These are phyloP conservation scores for Acidomyces sp. DNA, from an alignment of 495 filamentous ascomycete genomes.

Conservation along the genomic window DNA sequence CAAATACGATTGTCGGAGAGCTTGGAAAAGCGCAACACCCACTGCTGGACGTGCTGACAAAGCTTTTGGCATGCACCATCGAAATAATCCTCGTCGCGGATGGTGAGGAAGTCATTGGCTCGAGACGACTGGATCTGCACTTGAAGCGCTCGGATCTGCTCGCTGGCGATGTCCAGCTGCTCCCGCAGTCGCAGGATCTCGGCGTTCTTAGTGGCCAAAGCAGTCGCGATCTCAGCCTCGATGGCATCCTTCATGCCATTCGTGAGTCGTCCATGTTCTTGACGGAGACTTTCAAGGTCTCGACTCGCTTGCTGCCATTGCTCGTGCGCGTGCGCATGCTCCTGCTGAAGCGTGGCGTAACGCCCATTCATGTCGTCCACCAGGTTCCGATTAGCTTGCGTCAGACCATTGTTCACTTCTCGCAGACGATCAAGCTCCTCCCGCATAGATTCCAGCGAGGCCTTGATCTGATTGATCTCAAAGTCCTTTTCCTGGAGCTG, in stretches of 20 bases:
- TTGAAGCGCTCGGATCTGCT: constrained; percentile 70
- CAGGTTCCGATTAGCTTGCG: constrained; percentile 53
- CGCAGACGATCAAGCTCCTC: constrained; percentile 62
- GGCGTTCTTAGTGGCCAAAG: constrained; percentile 57
- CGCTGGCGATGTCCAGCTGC: constrained; percentile 63
- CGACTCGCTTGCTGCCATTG: constrained; percentile 35
- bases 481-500: constrained; percentile 50
- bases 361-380: constrained; percentile 51
- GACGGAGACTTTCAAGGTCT: constrained; percentile 51
- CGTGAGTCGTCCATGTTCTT: constrained; percentile 45
- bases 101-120: constrained; percentile 51
- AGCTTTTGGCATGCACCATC: constrained; percentile 85
- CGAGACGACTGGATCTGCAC: constrained; percentile 62
- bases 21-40: constrained; percentile 92
- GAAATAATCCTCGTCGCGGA: constrained; percentile 87
- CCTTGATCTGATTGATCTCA: constrained; percentile 68
- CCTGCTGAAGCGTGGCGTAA: constrained; percentile 45
- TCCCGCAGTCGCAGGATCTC: constrained; percentile 64
- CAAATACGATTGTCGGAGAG: constrained; percentile 82
- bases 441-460: constrained; percentile 62
- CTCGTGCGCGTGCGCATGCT: constrained; percentile 39
- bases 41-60: constrained; percentile 86
- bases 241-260: constrained; percentile 52
- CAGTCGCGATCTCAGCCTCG: constrained; percentile 44
- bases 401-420: constrained; percentile 60